These are phyloP conservation scores for Podila verticillata DNA, from an alignment of 192 early-diverging fungal species.

Conservation along the genomic window DNA sequence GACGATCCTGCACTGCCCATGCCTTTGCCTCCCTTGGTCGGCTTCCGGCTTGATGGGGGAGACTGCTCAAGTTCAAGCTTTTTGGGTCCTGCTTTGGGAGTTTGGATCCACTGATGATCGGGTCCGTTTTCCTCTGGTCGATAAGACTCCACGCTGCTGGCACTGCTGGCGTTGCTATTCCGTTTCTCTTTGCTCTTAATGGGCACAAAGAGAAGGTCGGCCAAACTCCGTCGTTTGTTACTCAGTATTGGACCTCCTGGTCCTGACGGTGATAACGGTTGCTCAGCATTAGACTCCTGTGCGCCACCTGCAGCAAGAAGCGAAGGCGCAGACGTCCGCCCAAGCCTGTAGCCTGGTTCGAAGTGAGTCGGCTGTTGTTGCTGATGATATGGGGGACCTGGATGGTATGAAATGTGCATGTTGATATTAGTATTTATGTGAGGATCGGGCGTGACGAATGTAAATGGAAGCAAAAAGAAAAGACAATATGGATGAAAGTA, in stretches of 20 bases:
- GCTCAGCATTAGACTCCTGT: background rate
- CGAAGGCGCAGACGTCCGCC: background rate
- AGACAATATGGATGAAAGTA: background rate
- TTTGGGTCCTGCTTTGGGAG: conserved; percentile 15
- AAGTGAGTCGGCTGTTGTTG: background rate
- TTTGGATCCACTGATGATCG: background rate
- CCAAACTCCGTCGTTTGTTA: conserved; percentile 43
- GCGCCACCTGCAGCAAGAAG: background rate
- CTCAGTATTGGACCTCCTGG: conserved; percentile 9
- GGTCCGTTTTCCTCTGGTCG: conserved; percentile 24
- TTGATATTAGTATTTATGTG: background rate
- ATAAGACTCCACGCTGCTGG: conserved; percentile 29
- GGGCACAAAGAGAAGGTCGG: conserved; percentile 39
- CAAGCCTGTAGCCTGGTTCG: background rate
- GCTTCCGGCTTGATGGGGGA: conserved; percentile 2
- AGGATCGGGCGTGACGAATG: background rate
- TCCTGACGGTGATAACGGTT: background rate
- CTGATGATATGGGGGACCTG: background rate
- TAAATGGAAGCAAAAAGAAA: background rate
- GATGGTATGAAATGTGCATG: background rate
- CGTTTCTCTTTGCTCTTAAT: conserved; percentile 34
- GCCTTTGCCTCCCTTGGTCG: conserved; percentile 14
- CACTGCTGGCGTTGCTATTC: conserved; percentile 26
- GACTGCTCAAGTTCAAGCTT: background rate
- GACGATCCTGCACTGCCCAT: conserved; percentile 21